Conservation (phyloP, 805 yeast genomes). For the Starmerella etchellsii region DNA sequence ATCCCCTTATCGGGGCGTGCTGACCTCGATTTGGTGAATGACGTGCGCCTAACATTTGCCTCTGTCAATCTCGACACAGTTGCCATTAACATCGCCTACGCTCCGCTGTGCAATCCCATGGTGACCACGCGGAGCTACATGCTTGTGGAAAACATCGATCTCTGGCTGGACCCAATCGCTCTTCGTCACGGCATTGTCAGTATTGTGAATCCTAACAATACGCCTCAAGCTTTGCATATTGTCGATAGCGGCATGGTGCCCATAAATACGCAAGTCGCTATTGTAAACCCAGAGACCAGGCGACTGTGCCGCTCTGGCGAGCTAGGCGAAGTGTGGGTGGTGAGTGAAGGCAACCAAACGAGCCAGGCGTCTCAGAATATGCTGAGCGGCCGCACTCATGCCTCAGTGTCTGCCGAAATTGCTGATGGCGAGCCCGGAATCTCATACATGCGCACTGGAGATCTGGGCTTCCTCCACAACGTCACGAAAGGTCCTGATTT, state of each 20-base stretch:
- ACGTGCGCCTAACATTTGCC: slow-evolving; percentile 49
- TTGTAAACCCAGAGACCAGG: slow-evolving; percentile 87
- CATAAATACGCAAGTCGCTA: slow-evolving; percentile 82
- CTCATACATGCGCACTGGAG: slow-evolving; percentile 78
- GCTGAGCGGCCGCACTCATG: slow-evolving; percentile 31
- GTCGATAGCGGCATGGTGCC: slow-evolving; percentile 97
- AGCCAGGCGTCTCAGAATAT: slow-evolving; percentile 43
- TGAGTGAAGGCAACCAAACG: slow-evolving; percentile 68
- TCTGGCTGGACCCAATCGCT: slow-evolving; percentile 77
- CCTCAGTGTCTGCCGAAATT: slow-evolving; percentile 42
- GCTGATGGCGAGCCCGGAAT: slow-evolving; percentile 49
- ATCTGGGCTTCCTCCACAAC: slow-evolving; percentile 80
- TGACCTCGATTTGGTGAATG: slow-evolving; percentile 40
- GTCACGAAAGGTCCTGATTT: slow-evolving; percentile 36
- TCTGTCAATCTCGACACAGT: slow-evolving; percentile 52
- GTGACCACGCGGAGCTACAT: slow-evolving; percentile 75
- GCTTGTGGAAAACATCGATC: slow-evolving; percentile 75
- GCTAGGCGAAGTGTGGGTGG: slow-evolving; percentile 94
- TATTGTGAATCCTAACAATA: slow-evolving; percentile 60
- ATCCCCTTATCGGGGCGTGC: slow-evolving; percentile 62
- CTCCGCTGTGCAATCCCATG: slow-evolving; percentile 69
- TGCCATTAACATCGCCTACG: slow-evolving; percentile 64
- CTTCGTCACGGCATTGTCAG: slow-evolving; percentile 80
- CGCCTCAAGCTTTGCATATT: slow-evolving; percentile 55
- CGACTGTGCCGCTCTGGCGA: slow-evolving; percentile 76